These are phyloP conservation scores for Athelia psychrophila DNA, from an alignment of 1,284 basidiomycete genomes.

Conservation along the genomic window DNA sequence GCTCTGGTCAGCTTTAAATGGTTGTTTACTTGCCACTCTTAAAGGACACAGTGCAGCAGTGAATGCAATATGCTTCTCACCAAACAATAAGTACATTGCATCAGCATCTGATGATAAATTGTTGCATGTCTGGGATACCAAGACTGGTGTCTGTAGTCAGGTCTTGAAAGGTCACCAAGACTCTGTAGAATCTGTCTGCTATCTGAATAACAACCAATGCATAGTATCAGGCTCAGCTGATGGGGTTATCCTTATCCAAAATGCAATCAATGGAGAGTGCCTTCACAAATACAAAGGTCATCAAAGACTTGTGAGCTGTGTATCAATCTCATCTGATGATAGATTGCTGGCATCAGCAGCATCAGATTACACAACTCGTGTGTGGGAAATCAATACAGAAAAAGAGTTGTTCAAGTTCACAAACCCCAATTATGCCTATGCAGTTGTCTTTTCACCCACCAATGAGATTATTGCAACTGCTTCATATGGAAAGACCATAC, in stretches of 20 bases:
- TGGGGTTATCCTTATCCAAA: background rate
- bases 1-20: background rate
- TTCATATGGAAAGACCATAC: background rate
- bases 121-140: background rate
- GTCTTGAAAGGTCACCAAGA: background rate
- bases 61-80: background rate
- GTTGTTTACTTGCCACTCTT: background rate
- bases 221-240: background rate
- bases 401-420: background rate
- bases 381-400: background rate
- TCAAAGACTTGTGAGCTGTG: background rate
- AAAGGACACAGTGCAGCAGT: background rate
- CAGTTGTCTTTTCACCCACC: background rate
- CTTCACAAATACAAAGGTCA: background rate
- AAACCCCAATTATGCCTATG: background rate
- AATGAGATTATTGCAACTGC: background rate
- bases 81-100: background rate
- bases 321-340: background rate
- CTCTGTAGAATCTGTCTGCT: background rate
- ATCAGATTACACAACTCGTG: background rate
- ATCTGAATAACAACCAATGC: background rate
- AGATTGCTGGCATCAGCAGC: background rate
- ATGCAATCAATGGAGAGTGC: background rate
- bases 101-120: background rate
- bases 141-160: background rate